Conservation (phyloP, 352 stramenopile species). For the Phytophthora colocasiae region DNA sequence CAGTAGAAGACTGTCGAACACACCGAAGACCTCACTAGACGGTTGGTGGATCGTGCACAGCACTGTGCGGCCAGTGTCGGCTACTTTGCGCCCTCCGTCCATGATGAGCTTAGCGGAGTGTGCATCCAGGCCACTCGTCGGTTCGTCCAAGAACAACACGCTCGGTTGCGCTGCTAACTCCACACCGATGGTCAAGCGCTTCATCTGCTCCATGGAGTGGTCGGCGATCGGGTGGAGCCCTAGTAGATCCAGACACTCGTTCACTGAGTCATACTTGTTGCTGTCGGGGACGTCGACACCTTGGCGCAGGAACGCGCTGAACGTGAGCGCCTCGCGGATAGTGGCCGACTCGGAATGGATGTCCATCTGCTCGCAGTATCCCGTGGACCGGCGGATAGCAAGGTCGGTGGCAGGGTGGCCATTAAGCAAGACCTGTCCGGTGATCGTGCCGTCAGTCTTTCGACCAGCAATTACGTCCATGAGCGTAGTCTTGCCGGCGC, state of each 20-base stretch:
- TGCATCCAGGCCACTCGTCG: conserved; percentile 89
- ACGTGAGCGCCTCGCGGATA: conserved; percentile 66
- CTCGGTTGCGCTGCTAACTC: conserved; percentile 33
- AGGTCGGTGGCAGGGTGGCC: conserved; percentile 57
- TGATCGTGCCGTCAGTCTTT: conserved; percentile 24
- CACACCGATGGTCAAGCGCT: conserved; percentile 44
- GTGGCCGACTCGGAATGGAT: conserved; percentile 87
- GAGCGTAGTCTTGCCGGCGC: conserved; percentile 27
- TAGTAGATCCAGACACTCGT: conserved; percentile 28
- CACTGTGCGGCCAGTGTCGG: conserved; percentile 72
- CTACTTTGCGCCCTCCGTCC: conserved; percentile 86
- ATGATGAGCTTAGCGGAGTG: conserved; percentile 89
- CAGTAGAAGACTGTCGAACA: conserved; percentile 31
- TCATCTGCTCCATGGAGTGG: conserved; percentile 35
- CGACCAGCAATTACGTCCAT: conserved; percentile 33
- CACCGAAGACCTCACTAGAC: conserved; percentile 81
- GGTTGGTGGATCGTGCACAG: conserved; percentile 95
- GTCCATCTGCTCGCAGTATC: conserved; percentile 86
- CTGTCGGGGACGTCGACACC: conserved; percentile 42
- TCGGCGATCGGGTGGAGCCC: conserved; percentile 29
- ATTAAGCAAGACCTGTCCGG: conserved; percentile 18
- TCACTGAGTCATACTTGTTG: conserved; percentile 32
- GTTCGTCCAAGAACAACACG: conserved; percentile 63
- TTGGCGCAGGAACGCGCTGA: conserved; percentile 40
- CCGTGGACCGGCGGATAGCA: conserved; percentile 55